phyloP scores from a whole-genome alignment of 495 filamentous ascomycete species.

The Aspergillus diversus region DNA sequence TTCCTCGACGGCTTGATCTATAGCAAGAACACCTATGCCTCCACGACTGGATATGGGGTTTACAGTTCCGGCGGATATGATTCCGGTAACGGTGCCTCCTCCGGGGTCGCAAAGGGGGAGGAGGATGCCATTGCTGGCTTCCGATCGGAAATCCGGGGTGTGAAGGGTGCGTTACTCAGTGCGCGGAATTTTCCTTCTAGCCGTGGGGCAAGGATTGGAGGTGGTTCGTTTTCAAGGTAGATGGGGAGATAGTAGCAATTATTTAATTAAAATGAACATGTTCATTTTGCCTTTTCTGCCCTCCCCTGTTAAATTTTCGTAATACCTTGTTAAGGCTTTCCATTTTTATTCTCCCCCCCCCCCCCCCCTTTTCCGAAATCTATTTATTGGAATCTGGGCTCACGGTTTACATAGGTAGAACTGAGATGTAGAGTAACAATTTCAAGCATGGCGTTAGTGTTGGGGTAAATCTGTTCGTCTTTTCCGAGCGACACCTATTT shows the following conservation, averaged over 20 bases:
- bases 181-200: constrained; percentile 66
- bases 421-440: neutral
- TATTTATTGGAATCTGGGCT: neutral
- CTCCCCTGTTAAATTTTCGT: neutral
- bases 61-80: constrained; percentile 38
- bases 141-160: constrained; percentile 81
- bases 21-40: constrained; percentile 35
- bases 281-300: neutral
- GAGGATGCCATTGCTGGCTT: constrained; percentile 79
- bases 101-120: constrained; percentile 52
- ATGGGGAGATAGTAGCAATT: neutral
- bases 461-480: constrained; percentile 6
- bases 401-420: neutral
- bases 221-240: constrained; percentile 22
- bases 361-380: neutral
- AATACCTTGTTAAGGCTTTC: too few species aligned
- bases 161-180: constrained; percentile 92
- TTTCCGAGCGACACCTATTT: neutral
- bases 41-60: constrained; percentile 37
- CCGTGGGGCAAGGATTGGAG: constrained; percentile 36
- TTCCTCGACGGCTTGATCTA: constrained; percentile 60
- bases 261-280: neutral
- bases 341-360: neutral
- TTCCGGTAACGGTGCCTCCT: constrained; percentile 28
- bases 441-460: constrained; percentile 21